These are phyloP conservation scores for Colletotrichum sojae DNA, from an alignment of 2,329 filamentous ascomycete genomes.

Conservation along the genomic window DNA sequence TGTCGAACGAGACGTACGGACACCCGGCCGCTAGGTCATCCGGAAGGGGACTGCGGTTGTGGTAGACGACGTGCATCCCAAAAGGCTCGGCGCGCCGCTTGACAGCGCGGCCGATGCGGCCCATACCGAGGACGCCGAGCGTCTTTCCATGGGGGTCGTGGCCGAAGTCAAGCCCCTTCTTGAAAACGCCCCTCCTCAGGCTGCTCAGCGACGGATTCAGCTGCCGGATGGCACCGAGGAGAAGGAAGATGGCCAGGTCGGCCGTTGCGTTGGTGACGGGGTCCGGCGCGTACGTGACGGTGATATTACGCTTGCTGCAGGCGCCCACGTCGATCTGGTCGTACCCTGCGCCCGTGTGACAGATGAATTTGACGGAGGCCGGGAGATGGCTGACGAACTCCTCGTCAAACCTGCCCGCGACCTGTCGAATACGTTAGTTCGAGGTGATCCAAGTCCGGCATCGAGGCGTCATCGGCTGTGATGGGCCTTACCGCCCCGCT, in stretches of 20 bases:
- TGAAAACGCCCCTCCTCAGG: constrained; percentile 43
- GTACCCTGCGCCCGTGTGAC: constrained; percentile 49
- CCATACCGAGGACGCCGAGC: constrained; percentile 55
- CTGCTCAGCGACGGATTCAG: constrained; percentile 47
- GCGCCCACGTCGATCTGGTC: constrained; percentile 49
- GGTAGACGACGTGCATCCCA: constrained; percentile 67
- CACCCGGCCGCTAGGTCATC: constrained; percentile 12
- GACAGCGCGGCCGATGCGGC: constrained; percentile 52
- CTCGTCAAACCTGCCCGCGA: constrained; percentile 54
- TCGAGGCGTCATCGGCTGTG: no score
- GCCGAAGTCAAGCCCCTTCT: constrained; percentile 53
- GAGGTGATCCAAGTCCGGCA: not conserved
- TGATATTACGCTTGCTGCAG: constrained; percentile 42
- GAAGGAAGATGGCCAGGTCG: constrained; percentile 50
- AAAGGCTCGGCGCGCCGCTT: constrained; percentile 61
- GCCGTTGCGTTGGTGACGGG: constrained; percentile 58
- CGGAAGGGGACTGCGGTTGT: constrained; percentile 59
- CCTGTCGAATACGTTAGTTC: constrained; percentile 10
- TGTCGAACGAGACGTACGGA: constrained; percentile 66
- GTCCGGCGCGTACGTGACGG: constrained; percentile 47
- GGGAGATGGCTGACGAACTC: constrained; percentile 62
- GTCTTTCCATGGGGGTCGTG: constrained; percentile 49
- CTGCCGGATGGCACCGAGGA: constrained; percentile 48
- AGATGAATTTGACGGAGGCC: constrained; percentile 56
- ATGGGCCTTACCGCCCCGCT: constrained; percentile 39